Evolutionary conservation across 208 protist species (phyloP).

Genomic region (Wallacemonas sp.): DNA sequence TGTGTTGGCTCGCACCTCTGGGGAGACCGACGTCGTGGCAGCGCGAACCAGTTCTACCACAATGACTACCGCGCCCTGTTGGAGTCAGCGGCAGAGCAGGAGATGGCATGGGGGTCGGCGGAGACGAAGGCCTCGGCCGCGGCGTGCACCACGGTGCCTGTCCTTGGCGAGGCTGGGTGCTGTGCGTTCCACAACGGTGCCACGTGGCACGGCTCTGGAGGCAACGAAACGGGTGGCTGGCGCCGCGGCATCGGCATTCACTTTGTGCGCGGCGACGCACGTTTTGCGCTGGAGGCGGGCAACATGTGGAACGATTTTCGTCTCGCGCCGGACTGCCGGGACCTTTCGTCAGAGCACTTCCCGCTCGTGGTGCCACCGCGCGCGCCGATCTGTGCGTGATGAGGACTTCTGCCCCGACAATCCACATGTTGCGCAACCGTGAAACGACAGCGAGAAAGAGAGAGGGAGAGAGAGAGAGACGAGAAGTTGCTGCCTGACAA

Average conservation of each 20-base stretch:
- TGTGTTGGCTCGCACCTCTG: conserved; percentile 37
- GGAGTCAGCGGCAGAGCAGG: conserved; percentile 22
- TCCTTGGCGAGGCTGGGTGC: conserved; percentile 22
- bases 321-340: neutral
- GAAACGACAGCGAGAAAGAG: no score
- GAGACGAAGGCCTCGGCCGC: neutral
- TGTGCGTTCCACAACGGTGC: conserved; percentile 31
- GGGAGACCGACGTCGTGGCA: conserved; percentile 17
- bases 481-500: no score
- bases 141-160: neutral
- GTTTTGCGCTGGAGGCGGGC: conserved; percentile 13
- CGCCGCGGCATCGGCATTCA: conserved; percentile 33
- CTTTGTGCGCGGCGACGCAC: conserved; percentile 29
- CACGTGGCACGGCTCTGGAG: conserved; percentile 33
- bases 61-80: conserved; percentile 32
- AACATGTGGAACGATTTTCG: conserved; percentile 20
- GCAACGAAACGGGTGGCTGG: conserved; percentile 20
- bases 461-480: no score
- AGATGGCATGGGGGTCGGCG: neutral
- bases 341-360: conserved; percentile 8
- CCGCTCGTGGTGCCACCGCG: neutral
- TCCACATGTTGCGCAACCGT: no score
- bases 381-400: no score
- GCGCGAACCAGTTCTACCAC: conserved; percentile 45
- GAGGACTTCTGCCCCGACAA: no score